Percentiles rank a stretch among this genome's conserved stretches.
Conservation (phyloP, 2,329 filamentous ascomycete species). For the Paraphoma sp. region DNA sequence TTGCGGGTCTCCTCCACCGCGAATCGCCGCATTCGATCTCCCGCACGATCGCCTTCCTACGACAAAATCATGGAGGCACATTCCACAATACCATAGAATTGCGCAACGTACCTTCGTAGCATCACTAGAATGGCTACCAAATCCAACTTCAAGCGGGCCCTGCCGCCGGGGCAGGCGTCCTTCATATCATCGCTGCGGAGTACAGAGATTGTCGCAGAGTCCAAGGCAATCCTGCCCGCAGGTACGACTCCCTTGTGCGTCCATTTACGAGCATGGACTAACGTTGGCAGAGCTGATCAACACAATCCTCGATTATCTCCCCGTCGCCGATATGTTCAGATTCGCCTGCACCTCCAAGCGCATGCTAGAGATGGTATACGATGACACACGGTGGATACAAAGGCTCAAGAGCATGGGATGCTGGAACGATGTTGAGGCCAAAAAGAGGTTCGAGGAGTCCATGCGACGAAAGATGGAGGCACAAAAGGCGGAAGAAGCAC, state of each 20-base stretch:
- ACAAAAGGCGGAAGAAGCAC: slow-evolving; percentile 52
- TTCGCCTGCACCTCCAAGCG: slow-evolving; percentile 85
- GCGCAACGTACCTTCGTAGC: background rate
- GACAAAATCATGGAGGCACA: slow-evolving; percentile 12
- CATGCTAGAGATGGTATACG: slow-evolving; percentile 97
- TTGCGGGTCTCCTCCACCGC: slow-evolving; percentile 3
- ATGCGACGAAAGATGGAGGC: slow-evolving; percentile 65
- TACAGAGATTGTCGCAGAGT: slow-evolving; percentile 79
- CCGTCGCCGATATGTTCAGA: slow-evolving; percentile 81
- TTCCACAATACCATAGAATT: background rate
- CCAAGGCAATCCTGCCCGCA: slow-evolving; percentile 80
- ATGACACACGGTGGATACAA: slow-evolving; percentile 93
- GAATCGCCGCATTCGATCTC: background rate
- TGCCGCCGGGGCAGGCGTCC: slow-evolving; percentile 43
- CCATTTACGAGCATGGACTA: background rate
- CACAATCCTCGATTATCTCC: slow-evolving; percentile 86
- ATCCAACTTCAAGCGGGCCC: slow-evolving; percentile 58
- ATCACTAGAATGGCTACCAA: slow-evolving; percentile 44
- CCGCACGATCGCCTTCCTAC: slow-evolving; percentile 10
- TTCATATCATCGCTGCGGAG: slow-evolving; percentile 79
- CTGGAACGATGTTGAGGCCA: slow-evolving; percentile 90
- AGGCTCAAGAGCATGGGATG: slow-evolving; percentile 84
- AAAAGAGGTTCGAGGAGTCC: slow-evolving; percentile 78
- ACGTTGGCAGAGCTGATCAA: slow-evolving; percentile 76
- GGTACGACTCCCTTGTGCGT: slow-evolving; percentile 58